Evolutionary conservation across 805 yeast species (phyloP).

Genomic region (Candida ficus): DNA sequence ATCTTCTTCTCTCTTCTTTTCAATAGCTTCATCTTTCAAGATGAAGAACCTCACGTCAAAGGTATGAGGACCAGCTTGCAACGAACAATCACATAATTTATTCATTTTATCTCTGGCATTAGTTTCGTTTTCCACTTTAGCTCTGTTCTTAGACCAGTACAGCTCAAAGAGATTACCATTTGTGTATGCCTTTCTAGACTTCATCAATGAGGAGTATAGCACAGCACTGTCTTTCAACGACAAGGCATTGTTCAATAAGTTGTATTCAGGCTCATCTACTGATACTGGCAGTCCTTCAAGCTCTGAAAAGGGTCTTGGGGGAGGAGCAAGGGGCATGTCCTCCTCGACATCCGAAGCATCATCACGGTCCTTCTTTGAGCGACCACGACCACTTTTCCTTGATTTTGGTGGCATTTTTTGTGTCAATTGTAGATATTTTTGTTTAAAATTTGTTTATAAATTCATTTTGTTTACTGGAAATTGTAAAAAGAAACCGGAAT

Average conservation of each 20-base stretch:
- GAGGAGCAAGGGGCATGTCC: conserved; percentile 19
- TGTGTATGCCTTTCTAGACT: conserved; percentile 67
- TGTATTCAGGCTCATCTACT: conserved; percentile 55
- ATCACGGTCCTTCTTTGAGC: conserved; percentile 16
- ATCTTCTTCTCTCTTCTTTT: conserved; percentile 39
- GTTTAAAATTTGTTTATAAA: too few relatives aligned
- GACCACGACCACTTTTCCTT: conserved; percentile 9
- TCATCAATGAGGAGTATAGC: conserved; percentile 61
- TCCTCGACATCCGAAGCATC: conserved; percentile 24
- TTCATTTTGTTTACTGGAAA: too few relatives aligned
- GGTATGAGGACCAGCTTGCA: conserved; percentile 77
- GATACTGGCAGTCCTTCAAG: conserved; percentile 67
- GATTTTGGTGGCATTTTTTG: conserved; percentile 23
- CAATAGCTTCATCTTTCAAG: conserved; percentile 74
- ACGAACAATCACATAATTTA: conserved; percentile 70
- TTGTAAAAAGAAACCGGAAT: too few relatives aligned
- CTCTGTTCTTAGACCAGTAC: conserved; percentile 70
- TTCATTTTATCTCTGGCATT: conserved; percentile 84
- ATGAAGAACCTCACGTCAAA: conserved; percentile 76
- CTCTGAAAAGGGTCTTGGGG: conserved; percentile 56
- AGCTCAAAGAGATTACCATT: conserved; percentile 64
- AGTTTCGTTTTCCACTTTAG: conserved; percentile 35
- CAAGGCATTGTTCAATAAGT: conserved; percentile 58
- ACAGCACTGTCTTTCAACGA: conserved; percentile 71
- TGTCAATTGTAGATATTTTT: too few relatives aligned